Base-by-base conservation (phyloP, 345 rosid species). In the Limnanthes douglasii region DNA sequence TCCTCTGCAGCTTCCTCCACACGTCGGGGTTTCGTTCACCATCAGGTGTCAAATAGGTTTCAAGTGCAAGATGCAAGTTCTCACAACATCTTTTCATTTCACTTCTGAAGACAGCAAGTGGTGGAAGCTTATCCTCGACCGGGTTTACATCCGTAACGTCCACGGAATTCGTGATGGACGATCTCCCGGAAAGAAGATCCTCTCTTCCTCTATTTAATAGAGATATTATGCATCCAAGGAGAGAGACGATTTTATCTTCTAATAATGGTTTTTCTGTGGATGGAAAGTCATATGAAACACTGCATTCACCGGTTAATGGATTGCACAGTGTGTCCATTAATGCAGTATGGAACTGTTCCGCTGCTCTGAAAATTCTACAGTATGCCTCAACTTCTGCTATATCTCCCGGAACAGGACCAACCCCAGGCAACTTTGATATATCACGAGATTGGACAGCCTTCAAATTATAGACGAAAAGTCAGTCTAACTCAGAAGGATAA, bases 81-180 rank as follows among this genome's bases (percentile, higher is more conserved):
- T 88, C 97, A 10, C 94, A 72, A 26, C 97, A 88, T 43, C 92
- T 76, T 63, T 88, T 88, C 97, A 88, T 83, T 66, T 83, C 97
- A 49, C 72, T 52, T 57, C 95, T 66, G 58, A 88, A 83, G 56
- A 74, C 31, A 7, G 97, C 94, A 21, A 88, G 95, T 0, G 97
- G 97, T 14, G 97, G 97, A 45, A 79, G 81, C 23, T 62, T 48
- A 32, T 77, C 94, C 18, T 72, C 93, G 45, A 57, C 66, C 52
- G 51, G 47, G 42, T 72, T 64, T 25, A 58, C 37, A 41, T 82
- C 93, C 10, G 35, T 64, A 21, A 13, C 48, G 19, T 39, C 64
- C 51, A 68, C 83, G 10, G 68, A 55, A 41, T 39, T 68, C 65
- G 53, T 54, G 41, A 56, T 46, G 6, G 81, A 70, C 30, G 68